A percentile compares a stretch with the other conserved stretches of the same genome.
Evolutionary conservation across 345 rosid species (phyloP).

Genomic region (Salix dunnii): DNA sequence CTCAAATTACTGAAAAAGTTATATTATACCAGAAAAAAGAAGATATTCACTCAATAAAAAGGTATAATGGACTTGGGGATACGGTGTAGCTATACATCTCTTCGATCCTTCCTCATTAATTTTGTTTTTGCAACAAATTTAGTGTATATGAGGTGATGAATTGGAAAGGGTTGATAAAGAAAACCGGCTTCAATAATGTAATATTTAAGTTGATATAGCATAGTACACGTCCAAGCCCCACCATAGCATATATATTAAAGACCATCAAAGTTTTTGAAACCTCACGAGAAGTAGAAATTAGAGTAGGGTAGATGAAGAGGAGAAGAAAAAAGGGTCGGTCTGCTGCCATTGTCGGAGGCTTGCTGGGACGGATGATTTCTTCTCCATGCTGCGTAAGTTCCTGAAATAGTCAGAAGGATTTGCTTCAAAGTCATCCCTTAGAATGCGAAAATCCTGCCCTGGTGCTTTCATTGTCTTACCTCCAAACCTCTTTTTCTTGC

Average conservation of each 20-base stretch:
- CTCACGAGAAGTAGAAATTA: neutral
- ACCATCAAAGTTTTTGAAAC: neutral
- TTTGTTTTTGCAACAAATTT: neutral
- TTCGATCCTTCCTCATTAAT: too few species aligned
- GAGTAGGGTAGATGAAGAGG: neutral
- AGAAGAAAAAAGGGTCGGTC: neutral
- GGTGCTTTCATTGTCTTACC: neutral
- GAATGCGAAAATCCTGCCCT: neutral
- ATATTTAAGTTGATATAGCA: neutral
- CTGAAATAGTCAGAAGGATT: too few species aligned
- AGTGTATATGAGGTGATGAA: neutral
- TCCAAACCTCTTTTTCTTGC: neutral
- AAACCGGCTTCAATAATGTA: neutral
- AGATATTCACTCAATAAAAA: too few species aligned
- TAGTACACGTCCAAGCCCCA: too few species aligned
- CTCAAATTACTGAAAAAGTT: too few species aligned
- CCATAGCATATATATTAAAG: neutral
- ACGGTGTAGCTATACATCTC: too few species aligned
- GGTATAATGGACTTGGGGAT: neutral
- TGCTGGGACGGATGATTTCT: neutral
- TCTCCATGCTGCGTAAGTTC: neutral
- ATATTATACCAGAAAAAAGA: too few species aligned
- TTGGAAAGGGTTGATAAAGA: neutral
- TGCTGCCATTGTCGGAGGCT: neutral
- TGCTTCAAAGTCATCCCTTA: too few species aligned